These are phyloP conservation scores for Sequoia sempervirens DNA, from an alignment of 75 land plant species.

Conservation along the genomic window DNA sequence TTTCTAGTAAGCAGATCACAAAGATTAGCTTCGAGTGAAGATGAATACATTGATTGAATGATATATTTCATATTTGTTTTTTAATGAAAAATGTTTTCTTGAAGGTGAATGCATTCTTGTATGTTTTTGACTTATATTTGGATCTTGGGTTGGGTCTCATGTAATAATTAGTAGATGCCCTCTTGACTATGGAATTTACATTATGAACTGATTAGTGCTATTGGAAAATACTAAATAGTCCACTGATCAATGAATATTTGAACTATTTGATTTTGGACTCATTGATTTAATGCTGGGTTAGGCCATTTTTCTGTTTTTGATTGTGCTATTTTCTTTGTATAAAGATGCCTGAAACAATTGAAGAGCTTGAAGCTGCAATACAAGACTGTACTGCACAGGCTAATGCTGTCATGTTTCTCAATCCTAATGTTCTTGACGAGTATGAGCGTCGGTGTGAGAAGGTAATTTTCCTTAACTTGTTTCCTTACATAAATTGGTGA, in stretches of 20 bases:
- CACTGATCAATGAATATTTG: neutral
- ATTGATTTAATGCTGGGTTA: neutral
- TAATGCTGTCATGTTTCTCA: slow-evolving; percentile 78
- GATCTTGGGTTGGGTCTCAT: no score
- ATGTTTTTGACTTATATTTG: neutral
- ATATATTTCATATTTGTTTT: no score
- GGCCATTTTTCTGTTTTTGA: neutral
- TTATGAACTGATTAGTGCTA: neutral
- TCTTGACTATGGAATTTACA: neutral
- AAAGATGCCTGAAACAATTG: slow-evolving; percentile 95
- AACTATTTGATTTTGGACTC: neutral
- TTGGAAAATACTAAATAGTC: neutral
- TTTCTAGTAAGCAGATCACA: neutral
- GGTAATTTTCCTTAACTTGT: slow-evolving; percentile 18
- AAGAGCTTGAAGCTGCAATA: slow-evolving; percentile 91
- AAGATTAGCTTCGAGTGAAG: neutral
- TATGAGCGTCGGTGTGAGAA: slow-evolving; percentile 65
- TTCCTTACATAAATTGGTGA: neutral
- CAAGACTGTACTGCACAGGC: slow-evolving; percentile 73
- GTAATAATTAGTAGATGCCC: neutral
- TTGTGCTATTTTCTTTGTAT: neutral
- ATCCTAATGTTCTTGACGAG: slow-evolving; percentile 75
- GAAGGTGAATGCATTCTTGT: no score
- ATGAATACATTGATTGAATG: neutral
- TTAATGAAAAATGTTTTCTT: no score